Evolutionary conservation across 805 yeast species (phyloP).

Genomic region (Pichia pseudocactophila): DNA sequence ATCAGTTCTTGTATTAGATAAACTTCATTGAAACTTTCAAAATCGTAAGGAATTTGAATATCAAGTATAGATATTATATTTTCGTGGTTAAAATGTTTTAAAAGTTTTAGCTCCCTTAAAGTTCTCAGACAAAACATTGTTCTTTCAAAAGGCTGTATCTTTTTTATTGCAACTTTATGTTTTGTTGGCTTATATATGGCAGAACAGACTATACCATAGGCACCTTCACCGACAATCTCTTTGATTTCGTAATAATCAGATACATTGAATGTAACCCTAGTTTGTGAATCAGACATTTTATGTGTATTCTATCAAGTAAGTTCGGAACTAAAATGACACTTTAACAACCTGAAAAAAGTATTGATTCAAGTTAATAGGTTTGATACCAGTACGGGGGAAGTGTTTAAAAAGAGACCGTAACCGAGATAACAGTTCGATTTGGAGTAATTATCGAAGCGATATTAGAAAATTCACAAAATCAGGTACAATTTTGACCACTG

Average conservation of each 20-base stretch:
- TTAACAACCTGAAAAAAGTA: no score
- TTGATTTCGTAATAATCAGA: conserved; percentile 79
- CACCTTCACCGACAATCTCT: conserved; percentile 90
- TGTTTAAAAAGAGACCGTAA: no score
- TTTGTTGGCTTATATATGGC: conserved; percentile 82
- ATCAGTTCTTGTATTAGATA: conserved; percentile 80
- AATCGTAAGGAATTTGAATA: conserved; percentile 73
- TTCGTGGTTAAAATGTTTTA: conserved; percentile 88
- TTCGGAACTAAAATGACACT: neutral
- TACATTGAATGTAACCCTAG: conserved; percentile 60
- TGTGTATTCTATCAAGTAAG: neutral
- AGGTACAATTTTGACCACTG: no score
- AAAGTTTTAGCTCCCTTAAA: conserved; percentile 75
- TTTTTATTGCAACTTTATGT: conserved; percentile 90
- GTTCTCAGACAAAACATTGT: conserved; percentile 86
- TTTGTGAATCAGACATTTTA: conserved; percentile 11
- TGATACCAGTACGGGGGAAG: no score
- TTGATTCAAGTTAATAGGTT: no score
- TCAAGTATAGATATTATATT: conserved; percentile 86
- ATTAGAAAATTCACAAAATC: no score
- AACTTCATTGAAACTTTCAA: conserved; percentile 74
- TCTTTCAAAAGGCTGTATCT: conserved; percentile 86
- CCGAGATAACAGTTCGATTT: no score
- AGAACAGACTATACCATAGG: conserved; percentile 89
- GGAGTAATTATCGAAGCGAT: no score